Percentiles rank a stretch among this genome's conserved stretches.
Evolutionary conservation across 2,329 filamentous ascomycete genomes (phyloP).

Genomic region (Ophiobolus disseminans): DNA sequence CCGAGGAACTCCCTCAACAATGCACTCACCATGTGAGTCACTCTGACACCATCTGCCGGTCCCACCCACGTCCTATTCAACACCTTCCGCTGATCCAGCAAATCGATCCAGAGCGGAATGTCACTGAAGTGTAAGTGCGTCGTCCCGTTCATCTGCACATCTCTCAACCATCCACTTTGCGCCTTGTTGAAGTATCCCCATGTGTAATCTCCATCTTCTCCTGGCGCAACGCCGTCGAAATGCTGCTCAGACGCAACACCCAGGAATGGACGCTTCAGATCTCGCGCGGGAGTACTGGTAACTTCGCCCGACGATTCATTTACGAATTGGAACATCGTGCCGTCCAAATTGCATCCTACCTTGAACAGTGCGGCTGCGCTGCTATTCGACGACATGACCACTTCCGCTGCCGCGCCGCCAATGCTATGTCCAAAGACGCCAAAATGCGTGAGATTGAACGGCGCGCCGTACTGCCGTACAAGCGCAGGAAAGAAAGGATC

Average conservation of each 20-base stretch:
- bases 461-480: conserved; percentile 1
- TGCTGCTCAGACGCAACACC: not conserved
- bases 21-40: not conserved
- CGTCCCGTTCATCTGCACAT: conserved; percentile 1
- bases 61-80: conserved; percentile 2
- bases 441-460: conserved; percentile 13
- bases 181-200: not conserved
- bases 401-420: conserved; percentile 15
- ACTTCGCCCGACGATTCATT: not conserved
- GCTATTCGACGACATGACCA: not conserved
- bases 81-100: not conserved
- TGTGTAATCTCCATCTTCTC: not conserved
- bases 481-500: conserved; percentile 7
- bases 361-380: not conserved
- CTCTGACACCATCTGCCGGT: not conserved
- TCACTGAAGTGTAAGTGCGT: conserved; percentile 4
- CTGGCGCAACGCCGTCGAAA: not conserved
- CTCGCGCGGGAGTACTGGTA: not conserved
- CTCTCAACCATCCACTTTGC: conserved; percentile 4
- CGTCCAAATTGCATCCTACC: conserved; percentile 9
- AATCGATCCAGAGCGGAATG: conserved; percentile 5
- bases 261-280: not conserved
- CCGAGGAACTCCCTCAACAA: conserved; percentile 2
- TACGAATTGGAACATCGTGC: not conserved
- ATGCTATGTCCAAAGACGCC: conserved; percentile 16